phyloP scores from a whole-genome alignment of 805 yeast species.

The Phaffomyces antillensis region DNA sequence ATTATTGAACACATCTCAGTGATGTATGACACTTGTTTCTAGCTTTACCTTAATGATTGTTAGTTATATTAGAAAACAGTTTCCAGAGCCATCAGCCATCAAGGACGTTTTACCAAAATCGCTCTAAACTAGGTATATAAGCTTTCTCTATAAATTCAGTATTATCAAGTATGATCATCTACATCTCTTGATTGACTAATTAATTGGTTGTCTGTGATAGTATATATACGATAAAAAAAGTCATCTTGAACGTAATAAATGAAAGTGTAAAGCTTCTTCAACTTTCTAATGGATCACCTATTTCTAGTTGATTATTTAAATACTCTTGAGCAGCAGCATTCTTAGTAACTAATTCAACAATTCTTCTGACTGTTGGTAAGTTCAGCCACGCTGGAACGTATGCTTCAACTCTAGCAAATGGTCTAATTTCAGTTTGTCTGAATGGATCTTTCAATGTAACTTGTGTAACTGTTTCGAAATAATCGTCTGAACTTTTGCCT shows the following conservation, averaged over 20 bases:
- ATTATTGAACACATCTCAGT: no score
- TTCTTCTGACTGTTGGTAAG: constrained; percentile 80
- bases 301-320: constrained; percentile 20
- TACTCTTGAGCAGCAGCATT: constrained; percentile 67
- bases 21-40: no score
- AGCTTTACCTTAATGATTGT: no score
- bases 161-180: no score
- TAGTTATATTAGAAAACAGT: no score
- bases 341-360: constrained; percentile 81
- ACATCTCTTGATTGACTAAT: no score
- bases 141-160: no score
- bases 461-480: constrained; percentile 61
- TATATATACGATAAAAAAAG: not conserved
- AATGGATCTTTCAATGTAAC: constrained; percentile 83
- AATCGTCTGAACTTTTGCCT: constrained; percentile 49
- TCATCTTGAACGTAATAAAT: not conserved
- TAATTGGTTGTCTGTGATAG: not conserved
- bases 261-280: not conserved
- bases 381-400: constrained; percentile 94
- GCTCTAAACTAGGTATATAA: no score
- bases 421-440: constrained; percentile 64
- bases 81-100: no score
- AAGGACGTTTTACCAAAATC: no score
- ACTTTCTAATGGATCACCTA: constrained; percentile 13
- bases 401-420: constrained; percentile 76